Evolutionary conservation across 805 yeast species (phyloP).

Genomic region (Metschnikowia gruessii): DNA sequence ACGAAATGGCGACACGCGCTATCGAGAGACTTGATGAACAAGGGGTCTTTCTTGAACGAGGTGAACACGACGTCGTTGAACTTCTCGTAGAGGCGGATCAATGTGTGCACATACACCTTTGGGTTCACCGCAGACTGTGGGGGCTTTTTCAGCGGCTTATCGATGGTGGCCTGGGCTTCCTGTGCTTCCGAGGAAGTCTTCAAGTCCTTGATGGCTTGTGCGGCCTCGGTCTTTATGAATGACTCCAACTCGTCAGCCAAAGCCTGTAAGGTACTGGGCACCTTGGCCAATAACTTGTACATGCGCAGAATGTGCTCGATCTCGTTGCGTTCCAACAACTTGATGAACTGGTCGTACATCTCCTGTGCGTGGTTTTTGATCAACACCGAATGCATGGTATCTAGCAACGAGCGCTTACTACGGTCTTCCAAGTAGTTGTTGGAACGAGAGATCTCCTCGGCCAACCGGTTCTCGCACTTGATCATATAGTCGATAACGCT

Average conservation of each 20-base stretch:
- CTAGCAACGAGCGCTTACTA: slow-evolving; percentile 73
- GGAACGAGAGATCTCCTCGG: slow-evolving; percentile 78
- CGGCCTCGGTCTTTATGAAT: slow-evolving; percentile 57
- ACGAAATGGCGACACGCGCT: slow-evolving; percentile 83
- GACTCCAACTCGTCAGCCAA: slow-evolving; percentile 68
- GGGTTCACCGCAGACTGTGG: slow-evolving; percentile 54
- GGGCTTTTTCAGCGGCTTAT: slow-evolving; percentile 20
- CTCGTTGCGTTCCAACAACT: slow-evolving; percentile 70
- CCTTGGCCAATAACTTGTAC: slow-evolving; percentile 72
- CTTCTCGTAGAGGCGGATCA: slow-evolving; percentile 65
- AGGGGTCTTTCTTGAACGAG: slow-evolving; percentile 71
- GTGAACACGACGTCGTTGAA: slow-evolving; percentile 61
- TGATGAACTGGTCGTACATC: slow-evolving; percentile 72
- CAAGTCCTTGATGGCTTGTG: slow-evolving; percentile 52
- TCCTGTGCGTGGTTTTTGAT: slow-evolving; percentile 74
- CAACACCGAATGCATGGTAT: slow-evolving; percentile 69
- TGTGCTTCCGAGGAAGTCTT: slow-evolving; percentile 33
- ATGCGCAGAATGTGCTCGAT: slow-evolving; percentile 73
- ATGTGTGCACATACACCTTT: slow-evolving; percentile 71
- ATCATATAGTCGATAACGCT: slow-evolving; percentile 89
- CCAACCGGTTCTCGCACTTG: slow-evolving; percentile 77
- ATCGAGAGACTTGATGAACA: slow-evolving; percentile 84
- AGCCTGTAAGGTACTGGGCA: slow-evolving; percentile 75
- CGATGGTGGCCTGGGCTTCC: slow-evolving; percentile 19
- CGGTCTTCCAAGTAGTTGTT: slow-evolving; percentile 81